Conservation (phyloP, 805 yeast genomes). For the Candida ovalis region DNA sequence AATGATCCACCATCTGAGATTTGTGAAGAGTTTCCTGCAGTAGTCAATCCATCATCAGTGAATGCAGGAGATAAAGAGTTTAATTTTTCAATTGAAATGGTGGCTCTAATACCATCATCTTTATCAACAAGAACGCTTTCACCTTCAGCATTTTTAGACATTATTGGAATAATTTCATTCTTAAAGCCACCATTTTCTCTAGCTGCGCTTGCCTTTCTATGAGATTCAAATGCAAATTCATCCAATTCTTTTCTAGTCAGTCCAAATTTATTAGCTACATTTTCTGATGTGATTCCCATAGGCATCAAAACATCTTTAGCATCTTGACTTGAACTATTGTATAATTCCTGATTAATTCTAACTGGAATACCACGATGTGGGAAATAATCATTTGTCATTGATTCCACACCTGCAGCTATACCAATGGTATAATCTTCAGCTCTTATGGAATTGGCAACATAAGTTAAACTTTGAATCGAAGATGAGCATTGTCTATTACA, state of each 20-base stretch:
- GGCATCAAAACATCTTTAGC: slow-evolving; percentile 32
- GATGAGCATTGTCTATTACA: slow-evolving; percentile 38
- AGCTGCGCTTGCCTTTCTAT: slow-evolving; percentile 25
- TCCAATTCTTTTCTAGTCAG: slow-evolving; percentile 28
- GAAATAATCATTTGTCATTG: slow-evolving; percentile 39
- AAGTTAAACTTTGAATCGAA: slow-evolving; percentile 36
- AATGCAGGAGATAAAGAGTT: slow-evolving; percentile 27
- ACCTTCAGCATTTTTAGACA: slow-evolving; percentile 8
- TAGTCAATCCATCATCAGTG: slow-evolving; percentile 12
- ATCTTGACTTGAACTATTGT: slow-evolving; percentile 27
- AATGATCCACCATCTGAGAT: slow-evolving; percentile 37
- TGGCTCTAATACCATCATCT: slow-evolving; percentile 23
- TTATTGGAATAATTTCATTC: slow-evolving; percentile 26
- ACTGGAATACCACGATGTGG: slow-evolving; percentile 37
- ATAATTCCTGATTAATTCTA: slow-evolving; percentile 27
- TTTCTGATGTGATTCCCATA: slow-evolving; percentile 31
- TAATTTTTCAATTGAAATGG: slow-evolving; percentile 24
- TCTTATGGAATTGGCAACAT: slow-evolving; percentile 30
- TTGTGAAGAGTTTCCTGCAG: slow-evolving; percentile 37
- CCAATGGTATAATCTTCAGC: slow-evolving; percentile 32
- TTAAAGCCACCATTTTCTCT: slow-evolving; percentile 25
- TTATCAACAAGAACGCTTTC: slow-evolving; percentile 3
- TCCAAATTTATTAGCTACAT: slow-evolving; percentile 26
- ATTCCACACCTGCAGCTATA: slow-evolving; percentile 41
- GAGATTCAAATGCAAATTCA: slow-evolving; percentile 26